phyloP scores from a whole-genome alignment of 257 asterid species.

The Plantago major region DNA sequence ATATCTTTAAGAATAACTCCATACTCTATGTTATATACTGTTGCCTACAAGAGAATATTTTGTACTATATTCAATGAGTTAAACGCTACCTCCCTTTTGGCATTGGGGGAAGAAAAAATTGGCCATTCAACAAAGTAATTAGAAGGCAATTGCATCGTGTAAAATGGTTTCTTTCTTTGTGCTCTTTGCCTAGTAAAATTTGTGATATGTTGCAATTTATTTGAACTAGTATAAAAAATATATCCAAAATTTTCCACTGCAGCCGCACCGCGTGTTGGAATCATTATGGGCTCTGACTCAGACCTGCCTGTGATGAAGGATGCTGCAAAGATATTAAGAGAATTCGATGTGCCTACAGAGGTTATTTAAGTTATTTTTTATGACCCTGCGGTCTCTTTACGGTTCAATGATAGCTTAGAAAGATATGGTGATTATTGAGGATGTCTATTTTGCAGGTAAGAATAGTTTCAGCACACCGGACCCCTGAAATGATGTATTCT shows the following conservation, averaged over 20 bases:
- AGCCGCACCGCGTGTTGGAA: constrained; percentile 83
- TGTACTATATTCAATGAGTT: too few relatives aligned
- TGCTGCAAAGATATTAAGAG: constrained; percentile 76
- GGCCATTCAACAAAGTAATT: too few relatives aligned
- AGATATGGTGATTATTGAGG: not conserved
- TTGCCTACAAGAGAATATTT: too few relatives aligned
- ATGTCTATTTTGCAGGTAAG: constrained; percentile 52
- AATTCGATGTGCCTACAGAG: constrained; percentile 84
- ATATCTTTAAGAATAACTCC: too few relatives aligned
- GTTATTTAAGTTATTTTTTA: constrained; percentile 30
- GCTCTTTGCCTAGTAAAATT: too few relatives aligned
- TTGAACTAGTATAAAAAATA: not conserved
- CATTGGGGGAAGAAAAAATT: too few relatives aligned
- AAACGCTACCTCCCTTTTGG: too few relatives aligned
- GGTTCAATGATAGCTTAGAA: not conserved
- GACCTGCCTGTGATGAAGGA: constrained; percentile 99
- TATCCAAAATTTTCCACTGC: constrained; percentile 22
- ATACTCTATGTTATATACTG: too few relatives aligned
- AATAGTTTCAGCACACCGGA: constrained; percentile 95
- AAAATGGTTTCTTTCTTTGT: too few relatives aligned
- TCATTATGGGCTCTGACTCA: constrained; percentile 98
- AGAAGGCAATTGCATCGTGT: too few relatives aligned
- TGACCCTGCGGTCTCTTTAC: constrained; percentile 6
- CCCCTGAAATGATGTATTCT: constrained; percentile 79
- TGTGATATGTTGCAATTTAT: too few relatives aligned